A percentile compares a stretch with the other conserved stretches of the same genome.
Conservation (phyloP, 495 filamentous ascomycete species). For the Penicillium verhagenii region DNA sequence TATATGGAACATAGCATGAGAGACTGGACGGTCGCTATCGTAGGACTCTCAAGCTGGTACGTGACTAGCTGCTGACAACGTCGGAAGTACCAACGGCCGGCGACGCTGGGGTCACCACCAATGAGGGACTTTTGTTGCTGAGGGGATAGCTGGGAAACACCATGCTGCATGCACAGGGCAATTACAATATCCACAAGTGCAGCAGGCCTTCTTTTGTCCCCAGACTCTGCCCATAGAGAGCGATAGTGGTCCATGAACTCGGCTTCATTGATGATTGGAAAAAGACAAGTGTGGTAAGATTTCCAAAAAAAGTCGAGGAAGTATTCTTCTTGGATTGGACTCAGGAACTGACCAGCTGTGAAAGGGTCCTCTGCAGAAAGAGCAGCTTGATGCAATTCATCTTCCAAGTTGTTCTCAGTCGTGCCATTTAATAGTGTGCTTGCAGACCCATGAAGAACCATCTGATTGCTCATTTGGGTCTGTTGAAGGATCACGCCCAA, state of each 20-base stretch:
- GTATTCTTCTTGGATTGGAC: constrained; percentile 45
- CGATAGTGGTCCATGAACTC: constrained; percentile 49
- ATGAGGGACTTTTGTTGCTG: constrained; percentile 14
- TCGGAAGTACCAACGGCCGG: constrained; percentile 44
- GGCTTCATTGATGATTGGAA: constrained; percentile 44
- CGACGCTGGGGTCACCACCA: constrained; percentile 38
- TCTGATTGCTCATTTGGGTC: constrained; percentile 3
- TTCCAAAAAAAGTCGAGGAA: constrained; percentile 50
- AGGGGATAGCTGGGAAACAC: constrained; percentile 22
- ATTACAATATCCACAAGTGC: constrained; percentile 55
- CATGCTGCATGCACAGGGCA: constrained; percentile 55
- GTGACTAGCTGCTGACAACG: constrained; percentile 46
- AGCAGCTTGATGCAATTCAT: background rate
- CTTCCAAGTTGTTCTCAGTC: background rate
- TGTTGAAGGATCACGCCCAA: constrained; percentile 3
- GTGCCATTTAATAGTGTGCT: background rate
- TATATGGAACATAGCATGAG: constrained; percentile 46
- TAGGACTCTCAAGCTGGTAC: constrained; percentile 49
- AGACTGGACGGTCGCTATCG: constrained; percentile 51
- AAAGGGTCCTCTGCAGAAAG: constrained; percentile 8
- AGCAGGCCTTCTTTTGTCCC: constrained; percentile 40
- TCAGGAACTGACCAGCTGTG: constrained; percentile 15
- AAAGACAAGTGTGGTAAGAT: constrained; percentile 35
- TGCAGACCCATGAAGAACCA: constrained; percentile 3
- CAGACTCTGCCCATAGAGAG: constrained; percentile 41